Conservation (phyloP, 129 eudicot species). For the Daucus carota region DH1_v3.0 NC_030386.2:3097001-3097500, state of each 20-base stretch:
- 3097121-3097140: conserved; percentile 3
- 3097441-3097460: conserved; percentile 37
- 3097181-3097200: conserved; percentile 23
- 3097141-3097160: background rate
- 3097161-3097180: conserved; percentile 10
- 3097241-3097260: background rate
- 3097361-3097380: conserved; percentile 30
- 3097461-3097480: conserved; percentile 47
- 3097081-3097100: background rate
- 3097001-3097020: conserved; percentile 37
- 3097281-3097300: conserved; percentile 19
- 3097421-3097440: conserved; percentile 64
- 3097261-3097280: background rate
- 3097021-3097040: conserved; percentile 10
- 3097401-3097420: too few relatives aligned
- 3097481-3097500: conserved; percentile 32
- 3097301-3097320: conserved; percentile 42
- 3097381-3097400: too few relatives aligned
- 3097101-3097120: background rate
- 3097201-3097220: conserved; percentile 28
- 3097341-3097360: conserved; percentile 42
- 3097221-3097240: background rate
- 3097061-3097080: background rate
- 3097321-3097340: conserved; percentile 36
- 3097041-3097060: background rate